phyloP scores from a whole-genome alignment of 2,329 filamentous ascomycete species.

The Tolypocladium ophioglossoides region DNA sequence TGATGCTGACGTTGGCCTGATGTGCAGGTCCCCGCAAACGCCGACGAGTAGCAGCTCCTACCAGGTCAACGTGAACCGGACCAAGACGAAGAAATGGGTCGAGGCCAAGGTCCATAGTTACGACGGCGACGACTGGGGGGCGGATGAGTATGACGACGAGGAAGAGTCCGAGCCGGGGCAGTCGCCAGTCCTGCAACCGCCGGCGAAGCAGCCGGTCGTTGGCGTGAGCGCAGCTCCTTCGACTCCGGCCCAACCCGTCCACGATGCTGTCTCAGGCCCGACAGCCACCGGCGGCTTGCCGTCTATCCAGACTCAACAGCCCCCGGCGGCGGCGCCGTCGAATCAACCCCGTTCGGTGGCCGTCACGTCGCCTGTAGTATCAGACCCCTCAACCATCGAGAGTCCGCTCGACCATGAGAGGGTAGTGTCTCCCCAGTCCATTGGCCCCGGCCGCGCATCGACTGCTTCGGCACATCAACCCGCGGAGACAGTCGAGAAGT shows the following conservation, averaged over 20 bases:
- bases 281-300: conserved; percentile 1
- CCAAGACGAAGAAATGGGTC: conserved; percentile 91
- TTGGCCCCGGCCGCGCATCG: background rate
- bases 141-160: conserved; percentile 49
- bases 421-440: background rate
- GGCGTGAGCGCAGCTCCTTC: background rate
- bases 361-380: conserved; percentile 1
- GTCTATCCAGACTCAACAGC: conserved; percentile 3
- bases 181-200: conserved; percentile 8
- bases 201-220: background rate
- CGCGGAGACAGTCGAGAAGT: background rate
- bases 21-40: conserved; percentile 18
- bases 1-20: conserved; percentile 5
- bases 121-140: conserved; percentile 90
- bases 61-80: conserved; percentile 76
- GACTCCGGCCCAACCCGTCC: background rate
- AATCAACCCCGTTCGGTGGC: background rate
- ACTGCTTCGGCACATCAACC: background rate
- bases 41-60: conserved; percentile 36
- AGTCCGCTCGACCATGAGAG: conserved; percentile 10
- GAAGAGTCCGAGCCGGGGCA: conserved; percentile 22
- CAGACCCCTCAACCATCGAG: background rate
- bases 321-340: background rate
- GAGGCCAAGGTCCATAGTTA: conserved; percentile 80
- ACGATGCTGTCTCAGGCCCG: background rate